phyloP scores from a whole-genome alignment of 2,329 filamentous ascomycete species.

The Scedosporium dehoogii region DNA sequence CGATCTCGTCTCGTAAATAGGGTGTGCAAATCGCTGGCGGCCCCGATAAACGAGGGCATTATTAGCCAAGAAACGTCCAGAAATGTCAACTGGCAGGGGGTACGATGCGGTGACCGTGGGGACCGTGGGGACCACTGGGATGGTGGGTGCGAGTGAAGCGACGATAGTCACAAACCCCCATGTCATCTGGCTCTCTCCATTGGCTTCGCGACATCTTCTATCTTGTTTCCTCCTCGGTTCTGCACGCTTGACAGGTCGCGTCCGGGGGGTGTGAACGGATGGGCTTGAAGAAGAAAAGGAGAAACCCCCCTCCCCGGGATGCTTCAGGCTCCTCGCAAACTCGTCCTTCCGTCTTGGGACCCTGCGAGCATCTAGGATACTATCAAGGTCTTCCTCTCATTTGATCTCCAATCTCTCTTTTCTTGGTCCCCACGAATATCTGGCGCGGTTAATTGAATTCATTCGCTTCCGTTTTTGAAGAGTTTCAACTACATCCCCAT shows the following conservation, averaged over 20 bases:
- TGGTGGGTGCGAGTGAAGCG: not conserved
- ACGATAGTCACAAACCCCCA: not conserved
- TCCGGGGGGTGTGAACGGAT: not conserved
- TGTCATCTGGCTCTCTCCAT: not conserved
- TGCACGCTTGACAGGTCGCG: not conserved
- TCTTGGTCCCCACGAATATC: not conserved
- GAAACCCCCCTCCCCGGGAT: not conserved
- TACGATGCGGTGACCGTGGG: not conserved
- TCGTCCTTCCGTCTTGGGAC: not conserved
- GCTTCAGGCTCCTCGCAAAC: not conserved
- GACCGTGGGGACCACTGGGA: not conserved
- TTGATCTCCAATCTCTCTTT: not conserved
- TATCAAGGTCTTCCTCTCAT: not conserved
- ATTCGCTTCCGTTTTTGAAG: constrained; percentile 1
- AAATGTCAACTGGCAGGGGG: not conserved
- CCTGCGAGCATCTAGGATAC: not conserved
- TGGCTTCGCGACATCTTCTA: not conserved
- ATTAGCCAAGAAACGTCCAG: not conserved
- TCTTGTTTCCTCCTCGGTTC: not conserved
- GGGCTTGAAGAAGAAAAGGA: not conserved
- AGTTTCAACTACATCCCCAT: not conserved
- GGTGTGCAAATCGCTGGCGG: not conserved
- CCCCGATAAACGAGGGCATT: not conserved
- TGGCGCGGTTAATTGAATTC: not conserved
- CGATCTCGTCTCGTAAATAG: constrained; percentile 1